Conservation (phyloP, 2,329 filamentous ascomycete genomes). For the Cercospora sesami region DNA sequence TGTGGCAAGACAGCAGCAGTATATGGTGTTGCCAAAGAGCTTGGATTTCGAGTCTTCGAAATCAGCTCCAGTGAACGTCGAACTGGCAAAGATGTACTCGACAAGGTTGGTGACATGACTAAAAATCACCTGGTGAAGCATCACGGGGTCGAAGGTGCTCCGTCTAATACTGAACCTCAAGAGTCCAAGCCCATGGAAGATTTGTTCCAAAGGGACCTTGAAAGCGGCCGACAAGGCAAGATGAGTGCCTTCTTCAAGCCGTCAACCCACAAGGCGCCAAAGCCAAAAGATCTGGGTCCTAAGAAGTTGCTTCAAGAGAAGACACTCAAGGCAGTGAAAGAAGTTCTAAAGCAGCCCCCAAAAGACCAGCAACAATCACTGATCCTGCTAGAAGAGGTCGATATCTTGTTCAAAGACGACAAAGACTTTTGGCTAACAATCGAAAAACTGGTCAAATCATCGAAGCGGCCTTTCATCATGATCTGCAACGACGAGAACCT, state of each 20-base stretch:
- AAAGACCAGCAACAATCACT: constrained; percentile 81
- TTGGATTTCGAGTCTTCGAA: constrained; percentile 92
- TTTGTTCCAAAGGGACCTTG: constrained; percentile 58
- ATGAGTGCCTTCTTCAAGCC: constrained; percentile 78
- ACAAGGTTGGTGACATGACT: constrained; percentile 95
- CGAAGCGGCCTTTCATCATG: constrained; percentile 88
- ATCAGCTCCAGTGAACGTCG: constrained; percentile 82
- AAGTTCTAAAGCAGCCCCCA: constrained; percentile 40
- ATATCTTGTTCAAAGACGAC: constrained; percentile 92
- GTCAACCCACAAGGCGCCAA: constrained; percentile 40
- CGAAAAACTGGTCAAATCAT: constrained; percentile 72
- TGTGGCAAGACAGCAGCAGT: constrained; percentile 92
- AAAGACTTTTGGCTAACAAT: constrained; percentile 91
- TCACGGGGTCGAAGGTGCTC: constrained; percentile 32
- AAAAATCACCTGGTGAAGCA: constrained; percentile 84
- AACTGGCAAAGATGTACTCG: constrained; percentile 84
- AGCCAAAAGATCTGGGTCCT: constrained; percentile 34
- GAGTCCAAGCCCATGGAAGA: constrained; percentile 44
- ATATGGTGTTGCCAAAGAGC: constrained; percentile 86
- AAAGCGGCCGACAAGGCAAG: constrained; percentile 71
- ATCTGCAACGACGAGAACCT: constrained; percentile 91
- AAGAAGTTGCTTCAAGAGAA: constrained; percentile 35
- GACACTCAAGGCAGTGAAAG: constrained; percentile 30
- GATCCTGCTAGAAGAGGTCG: constrained; percentile 90
- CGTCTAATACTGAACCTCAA: constrained; percentile 34